These are phyloP conservation scores for Dothiorella sarmentorum DNA, from an alignment of 2,329 filamentous ascomycete genomes.

Conservation along the genomic window DNA sequence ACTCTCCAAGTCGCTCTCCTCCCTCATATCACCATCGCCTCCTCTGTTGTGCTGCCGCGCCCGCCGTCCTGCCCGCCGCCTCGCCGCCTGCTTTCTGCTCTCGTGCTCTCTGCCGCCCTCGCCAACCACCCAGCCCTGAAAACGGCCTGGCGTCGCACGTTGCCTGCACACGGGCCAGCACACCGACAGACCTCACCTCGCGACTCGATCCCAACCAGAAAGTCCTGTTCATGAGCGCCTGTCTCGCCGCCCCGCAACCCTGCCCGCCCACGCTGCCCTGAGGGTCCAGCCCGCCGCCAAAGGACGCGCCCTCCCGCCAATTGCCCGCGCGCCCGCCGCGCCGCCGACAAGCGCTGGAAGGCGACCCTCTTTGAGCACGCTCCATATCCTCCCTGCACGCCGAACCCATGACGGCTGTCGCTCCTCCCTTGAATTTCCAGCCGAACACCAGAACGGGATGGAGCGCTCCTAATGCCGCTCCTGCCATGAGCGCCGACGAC, in stretches of 20 bases:
- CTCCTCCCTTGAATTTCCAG: constrained; percentile 62
- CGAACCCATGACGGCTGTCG: constrained; percentile 61
- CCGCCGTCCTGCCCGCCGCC: not conserved
- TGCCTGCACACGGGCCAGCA: constrained; percentile 17
- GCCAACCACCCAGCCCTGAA: not conserved
- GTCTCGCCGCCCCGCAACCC: not conserved
- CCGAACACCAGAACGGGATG: constrained; percentile 59
- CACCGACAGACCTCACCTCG: constrained; percentile 17
- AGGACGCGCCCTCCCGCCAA: constrained; percentile 7
- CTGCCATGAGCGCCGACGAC: constrained; percentile 78
- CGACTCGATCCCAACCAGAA: constrained; percentile 9
- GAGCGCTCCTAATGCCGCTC: constrained; percentile 56
- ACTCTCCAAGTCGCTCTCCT: not conserved
- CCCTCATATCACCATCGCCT: constrained; percentile 5
- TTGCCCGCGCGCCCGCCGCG: constrained; percentile 8
- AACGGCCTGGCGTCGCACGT: constrained; percentile 12
- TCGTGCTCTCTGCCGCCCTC: constrained; percentile 2
- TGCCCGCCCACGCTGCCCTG: not conserved
- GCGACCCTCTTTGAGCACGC: constrained; percentile 6
- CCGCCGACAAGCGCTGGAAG: constrained; percentile 13
- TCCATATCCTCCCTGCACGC: constrained; percentile 3
- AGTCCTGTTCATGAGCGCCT: not conserved
- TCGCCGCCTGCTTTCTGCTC: not conserved
- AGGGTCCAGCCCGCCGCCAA: not conserved
- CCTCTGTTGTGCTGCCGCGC: not conserved